Evolutionary conservation across 2,329 filamentous ascomycete species (phyloP), one percentile per base, ranked within the genome.

Genomic region (Diaporthe citri): DNA sequence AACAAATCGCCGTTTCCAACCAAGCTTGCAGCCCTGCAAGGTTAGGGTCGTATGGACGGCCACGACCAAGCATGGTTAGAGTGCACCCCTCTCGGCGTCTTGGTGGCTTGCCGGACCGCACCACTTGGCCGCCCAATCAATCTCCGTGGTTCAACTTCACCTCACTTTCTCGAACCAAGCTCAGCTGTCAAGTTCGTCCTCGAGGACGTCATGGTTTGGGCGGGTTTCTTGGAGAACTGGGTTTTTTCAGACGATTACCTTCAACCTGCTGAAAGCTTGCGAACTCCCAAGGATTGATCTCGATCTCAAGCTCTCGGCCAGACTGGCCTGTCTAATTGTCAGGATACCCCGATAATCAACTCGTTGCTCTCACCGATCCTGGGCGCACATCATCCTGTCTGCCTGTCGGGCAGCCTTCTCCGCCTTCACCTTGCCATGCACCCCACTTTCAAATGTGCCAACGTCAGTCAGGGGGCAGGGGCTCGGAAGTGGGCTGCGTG

Each of bases 21-120:
- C 36, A 62, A 62, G 59, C 59, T 62, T 43, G 59, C n/a, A 69
- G 64, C 64, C 64, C 31, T 69, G 48, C 64, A 69, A 69, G 64
- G 64, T 69, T 69, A 41, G 46, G 48, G 64, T 55, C 20, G 34
- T 36, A 22, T 52, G 2, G 31, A 55, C 1, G 48, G 31, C 48
- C 62, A 52, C 31, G 46, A 36, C 48, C 64, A 52, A 55, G 64
- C 64, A 39, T 41, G 46, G 10, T 36, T 67, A 52, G 46, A 67
- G 43, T 67, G 64, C 64, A 51, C 64, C 31, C 59, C 64, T 52
- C 64, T 67, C 62, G 41, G 31, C 31, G 46, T 67, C 62, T 67
- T 67, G 43, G 28, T 67, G 62, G 34, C 62, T 20, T 52, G 62
- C 39, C 64, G 64, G 46, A 52, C 64, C 46, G 64, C 64, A 67